Base-by-base conservation (phyloP, 805 yeast species). In the Komagataella populi region DNA sequence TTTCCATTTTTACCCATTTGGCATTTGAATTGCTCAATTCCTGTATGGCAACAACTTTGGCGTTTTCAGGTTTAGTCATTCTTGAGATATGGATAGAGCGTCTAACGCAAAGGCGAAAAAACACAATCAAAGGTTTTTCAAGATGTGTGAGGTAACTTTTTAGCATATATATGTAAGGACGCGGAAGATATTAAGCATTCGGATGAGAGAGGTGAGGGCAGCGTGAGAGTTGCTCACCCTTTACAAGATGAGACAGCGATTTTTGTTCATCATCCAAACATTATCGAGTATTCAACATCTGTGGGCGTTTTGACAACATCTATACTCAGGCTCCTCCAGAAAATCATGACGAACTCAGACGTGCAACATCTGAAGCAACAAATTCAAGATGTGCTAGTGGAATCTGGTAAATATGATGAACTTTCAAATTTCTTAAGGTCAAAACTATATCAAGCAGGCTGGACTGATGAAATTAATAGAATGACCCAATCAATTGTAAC, bases 351-450 rank as follows among this genome's bases (percentile, higher is more conserved):
- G 20, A 54, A 52, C 30, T 48, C 54, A 24, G 47, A 49, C 14
- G 46, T 53, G 36, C 60, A 57, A 47, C 64, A 62, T 47, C 63
- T 81, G 49, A 77, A 76, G 63, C 71, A 80, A 6, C 79, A 81
- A 59, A 83, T 87, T 47, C 87, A 84, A 58, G 78, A 78, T 53
- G 81, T 80, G 59, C 73, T 88, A 44, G 79, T 87, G 3, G 75
- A 81, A 30, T 77, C 87, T 24, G 96, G 96, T 0, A 85, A 83
- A 65, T 88, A 88, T 64, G 91, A 85, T 54, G 73, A 75, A 72
- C 83, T 87, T 51, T 81, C 84, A 49, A 75, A 77, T 50, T 71
- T 74, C 48, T 67, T 90, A 53, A 79, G 80, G 57, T 73, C 81
- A 51, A 78, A 77, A 59, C 73, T 90, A 8, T 74, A 80, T 50